phyloP scores from a whole-genome alignment of 768 basidiomycete species.

The Fibroporia radiculosa region DNA sequence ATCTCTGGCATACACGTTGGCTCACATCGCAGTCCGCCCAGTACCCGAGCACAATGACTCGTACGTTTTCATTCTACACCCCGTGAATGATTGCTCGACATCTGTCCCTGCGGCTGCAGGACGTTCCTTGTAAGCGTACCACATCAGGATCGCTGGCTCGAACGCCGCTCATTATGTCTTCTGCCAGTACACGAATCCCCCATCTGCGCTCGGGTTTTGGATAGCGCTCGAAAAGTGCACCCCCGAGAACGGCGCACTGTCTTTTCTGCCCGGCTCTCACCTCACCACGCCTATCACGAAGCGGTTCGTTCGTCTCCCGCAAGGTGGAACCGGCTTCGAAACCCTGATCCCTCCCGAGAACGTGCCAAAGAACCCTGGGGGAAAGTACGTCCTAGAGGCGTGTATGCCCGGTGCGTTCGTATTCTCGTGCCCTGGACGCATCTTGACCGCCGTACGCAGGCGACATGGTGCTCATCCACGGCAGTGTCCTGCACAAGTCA shows the following conservation, averaged over 20 bases:
- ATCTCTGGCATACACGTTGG: background rate
- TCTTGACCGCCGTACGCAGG: slow-evolving; percentile 33
- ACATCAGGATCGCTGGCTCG: background rate
- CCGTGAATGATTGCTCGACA: background rate
- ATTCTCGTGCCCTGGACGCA: background rate
- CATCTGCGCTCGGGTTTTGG: slow-evolving; percentile 93
- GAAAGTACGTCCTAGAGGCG: slow-evolving; percentile 56
- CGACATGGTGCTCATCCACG: slow-evolving; percentile 91
- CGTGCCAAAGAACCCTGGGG: slow-evolving; percentile 23
- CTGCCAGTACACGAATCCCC: slow-evolving; percentile 84
- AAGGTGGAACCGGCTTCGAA: slow-evolving; percentile 83
- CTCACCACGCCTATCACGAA: slow-evolving; percentile 63
- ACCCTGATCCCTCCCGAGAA: slow-evolving; percentile 35
- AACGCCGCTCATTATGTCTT: background rate
- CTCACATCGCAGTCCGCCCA: slow-evolving; percentile 19
- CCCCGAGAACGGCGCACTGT: slow-evolving; percentile 71
- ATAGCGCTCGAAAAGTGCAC: slow-evolving; percentile 91
- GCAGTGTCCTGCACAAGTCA: slow-evolving; percentile 86
- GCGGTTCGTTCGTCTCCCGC: slow-evolving; percentile 74
- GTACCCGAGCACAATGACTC: slow-evolving; percentile 94
- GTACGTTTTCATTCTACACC: slow-evolving; percentile 35
- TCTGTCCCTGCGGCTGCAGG: slow-evolving; percentile 25
- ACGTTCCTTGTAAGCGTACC: slow-evolving; percentile 57
- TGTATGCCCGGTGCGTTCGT: slow-evolving; percentile 59
- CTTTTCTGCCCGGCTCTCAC: slow-evolving; percentile 90